Base-by-base conservation (phyloP, 495 filamentous ascomycete species). In the Penicillium maclennaniae region DNA sequence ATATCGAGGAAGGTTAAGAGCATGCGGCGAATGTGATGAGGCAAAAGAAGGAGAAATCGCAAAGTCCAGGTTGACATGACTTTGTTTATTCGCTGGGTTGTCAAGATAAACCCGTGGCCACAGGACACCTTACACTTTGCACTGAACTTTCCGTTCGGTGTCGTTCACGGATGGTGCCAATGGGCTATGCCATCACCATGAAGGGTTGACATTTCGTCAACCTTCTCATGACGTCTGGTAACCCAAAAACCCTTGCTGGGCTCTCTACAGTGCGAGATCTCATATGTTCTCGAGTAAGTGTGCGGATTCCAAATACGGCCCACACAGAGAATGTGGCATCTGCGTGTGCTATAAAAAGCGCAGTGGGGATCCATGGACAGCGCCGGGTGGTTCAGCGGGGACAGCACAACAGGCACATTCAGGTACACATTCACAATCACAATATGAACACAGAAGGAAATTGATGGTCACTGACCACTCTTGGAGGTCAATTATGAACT, bases 341-440 rank as follows among this genome's bases (percentile, higher is more conserved):
- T 34, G 31, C 5, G 17, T 46, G 44, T 46, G 44, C 51, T 47
- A 53, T 53, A 46, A 53, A 53, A 47, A 47, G 51, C 25, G 20
- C 25, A 25, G 48, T 15, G n/a, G 39, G 48, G 39, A 47, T 45
- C 51, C 51, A 53, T 47, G 51, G 51, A 14, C 31, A 15, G 37
- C 26, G 36, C 36, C 23, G 36, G 14, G 25, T 47, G 44, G 44
- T 46, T 53, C 51, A 16, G 44, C 28, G 36, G 51, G 51, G 26
- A 20, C 34, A 14, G 25, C 12, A 45, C 21, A 20, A 38, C 12
- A 15, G 21, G 45, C 28, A 15, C 23, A 36, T 37, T 37, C 45
- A 47, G 45, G 45, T 26, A 47, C 45, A 34, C 31, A 10, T 14
- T 34, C 10, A 34, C 31, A 34, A 34, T 34, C 10, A 14, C 28